Percentiles rank a stretch among this genome's conserved stretches.
Conservation (phyloP, 352 stramenopile species). For the Halophytophthora batemanensis region DNA sequence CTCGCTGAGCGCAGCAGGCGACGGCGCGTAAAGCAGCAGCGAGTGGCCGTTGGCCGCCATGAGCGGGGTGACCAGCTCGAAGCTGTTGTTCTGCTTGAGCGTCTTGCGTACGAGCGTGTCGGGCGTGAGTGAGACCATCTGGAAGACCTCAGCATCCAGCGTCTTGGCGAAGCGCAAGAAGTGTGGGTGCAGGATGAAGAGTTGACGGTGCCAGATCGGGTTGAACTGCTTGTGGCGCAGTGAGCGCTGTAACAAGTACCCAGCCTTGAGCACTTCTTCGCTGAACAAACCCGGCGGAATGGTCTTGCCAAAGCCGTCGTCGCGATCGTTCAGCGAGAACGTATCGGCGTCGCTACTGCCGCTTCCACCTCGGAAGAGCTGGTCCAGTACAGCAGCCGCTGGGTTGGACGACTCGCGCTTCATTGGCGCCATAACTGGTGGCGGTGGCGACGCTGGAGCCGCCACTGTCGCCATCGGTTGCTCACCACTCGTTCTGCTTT, state of each 20-base stretch:
- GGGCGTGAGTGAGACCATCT: constrained; percentile 66
- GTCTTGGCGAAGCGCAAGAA: constrained; percentile 73
- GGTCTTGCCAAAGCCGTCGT: constrained; percentile 28
- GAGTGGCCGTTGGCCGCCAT: constrained; percentile 68
- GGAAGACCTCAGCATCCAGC: constrained; percentile 60
- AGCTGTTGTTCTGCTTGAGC: constrained; percentile 73
- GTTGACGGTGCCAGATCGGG: constrained; percentile 71
- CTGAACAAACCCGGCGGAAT: constrained; percentile 44
- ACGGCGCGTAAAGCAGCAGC: constrained; percentile 62
- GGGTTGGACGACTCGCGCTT: constrained; percentile 19
- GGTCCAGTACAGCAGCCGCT: constrained; percentile 7
- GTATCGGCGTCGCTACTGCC: constrained; percentile 15
- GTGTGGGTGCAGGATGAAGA: constrained; percentile 71
- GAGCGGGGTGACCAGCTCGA: constrained; percentile 68
- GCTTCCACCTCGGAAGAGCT: constrained; percentile 17
- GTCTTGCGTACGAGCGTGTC: constrained; percentile 67
- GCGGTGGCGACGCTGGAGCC: background rate
- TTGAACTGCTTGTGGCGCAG: constrained; percentile 86
- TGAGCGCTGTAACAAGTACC: constrained; percentile 85
- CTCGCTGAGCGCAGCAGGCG: constrained; percentile 37
- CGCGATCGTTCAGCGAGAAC: constrained; percentile 19
- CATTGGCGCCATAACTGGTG: constrained; percentile 7
- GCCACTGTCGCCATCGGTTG: constrained; percentile 5
- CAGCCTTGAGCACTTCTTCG: constrained; percentile 66
- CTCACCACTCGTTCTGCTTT: constrained; percentile 4